Evolutionary conservation across 2,329 filamentous ascomycete genomes (phyloP).

Genomic region (Emericellopsis atlantica): DNA sequence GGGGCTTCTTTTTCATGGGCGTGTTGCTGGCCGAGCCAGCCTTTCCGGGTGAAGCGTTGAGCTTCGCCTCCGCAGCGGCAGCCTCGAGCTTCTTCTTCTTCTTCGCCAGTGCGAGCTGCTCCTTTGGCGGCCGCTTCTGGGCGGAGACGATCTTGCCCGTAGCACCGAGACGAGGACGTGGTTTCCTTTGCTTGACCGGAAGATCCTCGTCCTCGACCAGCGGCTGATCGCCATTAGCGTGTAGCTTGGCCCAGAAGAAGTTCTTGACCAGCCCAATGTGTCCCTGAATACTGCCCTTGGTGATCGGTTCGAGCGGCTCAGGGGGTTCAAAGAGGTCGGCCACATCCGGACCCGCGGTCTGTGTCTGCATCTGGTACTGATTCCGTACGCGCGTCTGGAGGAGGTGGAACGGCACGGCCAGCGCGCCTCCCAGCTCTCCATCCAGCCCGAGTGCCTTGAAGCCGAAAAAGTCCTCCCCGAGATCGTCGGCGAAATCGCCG

Average conservation of each 20-base stretch:
- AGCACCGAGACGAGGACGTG: constrained; percentile 48
- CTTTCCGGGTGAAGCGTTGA: constrained; percentile 22
- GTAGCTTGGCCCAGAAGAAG: constrained; percentile 84
- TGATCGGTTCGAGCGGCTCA: constrained; percentile 63
- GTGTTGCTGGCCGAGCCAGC: constrained; percentile 21
- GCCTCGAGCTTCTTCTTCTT: constrained; percentile 74
- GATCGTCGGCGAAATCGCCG: constrained; percentile 93
- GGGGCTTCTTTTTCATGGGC: constrained; percentile 40
- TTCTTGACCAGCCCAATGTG: constrained; percentile 83
- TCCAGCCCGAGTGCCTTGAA: constrained; percentile 93
- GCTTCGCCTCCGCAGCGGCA: constrained; percentile 35
- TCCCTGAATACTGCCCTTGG: constrained; percentile 59
- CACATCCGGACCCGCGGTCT: constrained; percentile 44
- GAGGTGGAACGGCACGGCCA: constrained; percentile 87
- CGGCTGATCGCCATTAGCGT: constrained; percentile 66
- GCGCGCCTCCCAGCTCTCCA: constrained; percentile 75
- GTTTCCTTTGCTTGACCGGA: constrained; percentile 79
- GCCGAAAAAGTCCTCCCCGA: constrained; percentile 97
- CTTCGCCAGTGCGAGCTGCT: constrained; percentile 73
- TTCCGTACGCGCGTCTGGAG: constrained; percentile 83
- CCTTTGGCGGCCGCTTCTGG: constrained; percentile 69
- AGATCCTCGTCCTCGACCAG: constrained; percentile 91
- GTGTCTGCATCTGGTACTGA: constrained; percentile 66
- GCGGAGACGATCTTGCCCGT: constrained; percentile 81
- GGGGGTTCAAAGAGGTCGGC: constrained; percentile 55